phyloP scores from a whole-genome alignment of 202 grass and related monocot species.

The Schoenoplectus tabernaemontani region DNA sequence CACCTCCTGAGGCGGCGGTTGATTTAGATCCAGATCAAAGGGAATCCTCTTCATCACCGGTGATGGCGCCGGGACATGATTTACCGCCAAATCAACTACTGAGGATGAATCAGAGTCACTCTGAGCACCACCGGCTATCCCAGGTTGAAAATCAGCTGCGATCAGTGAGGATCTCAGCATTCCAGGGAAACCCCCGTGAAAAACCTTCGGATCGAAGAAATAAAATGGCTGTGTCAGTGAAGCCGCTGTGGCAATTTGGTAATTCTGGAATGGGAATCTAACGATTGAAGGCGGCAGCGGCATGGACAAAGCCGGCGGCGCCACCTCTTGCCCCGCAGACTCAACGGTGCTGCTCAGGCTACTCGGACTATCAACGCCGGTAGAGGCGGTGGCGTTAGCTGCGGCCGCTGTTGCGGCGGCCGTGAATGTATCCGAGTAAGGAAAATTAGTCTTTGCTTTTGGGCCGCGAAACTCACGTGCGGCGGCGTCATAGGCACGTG shows the following conservation, averaged over 20 bases:
- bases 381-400: neutral
- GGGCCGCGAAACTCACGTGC: constrained; percentile 60
- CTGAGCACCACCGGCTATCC: constrained; percentile 27
- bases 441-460: constrained; percentile 78
- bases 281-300: constrained; percentile 38
- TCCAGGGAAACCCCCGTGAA: constrained; percentile 1
- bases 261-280: constrained; percentile 42
- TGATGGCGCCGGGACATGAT: constrained; percentile 14
- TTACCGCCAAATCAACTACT: constrained; percentile 31
- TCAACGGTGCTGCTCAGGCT: constrained; percentile 59
- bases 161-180: constrained; percentile 27
- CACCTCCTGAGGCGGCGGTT: constrained; percentile 39
- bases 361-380: constrained; percentile 32
- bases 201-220: constrained; percentile 30
- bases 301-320: constrained; percentile 37
- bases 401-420: neutral
- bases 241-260: constrained; percentile 25
- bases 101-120: constrained; percentile 61
- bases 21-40: constrained; percentile 66
- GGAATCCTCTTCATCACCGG: constrained; percentile 14
- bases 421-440: constrained; percentile 19
- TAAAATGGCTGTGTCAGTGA: constrained; percentile 41
- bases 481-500: constrained; percentile 56
- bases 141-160: constrained; percentile 17
- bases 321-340: constrained; percentile 31